A percentile compares a stretch with the other conserved stretches of the same genome.
These are phyloP conservation scores for Penicillium manginii DNA, from an alignment of 495 filamentous ascomycete species.

Conservation along the genomic window DNA sequence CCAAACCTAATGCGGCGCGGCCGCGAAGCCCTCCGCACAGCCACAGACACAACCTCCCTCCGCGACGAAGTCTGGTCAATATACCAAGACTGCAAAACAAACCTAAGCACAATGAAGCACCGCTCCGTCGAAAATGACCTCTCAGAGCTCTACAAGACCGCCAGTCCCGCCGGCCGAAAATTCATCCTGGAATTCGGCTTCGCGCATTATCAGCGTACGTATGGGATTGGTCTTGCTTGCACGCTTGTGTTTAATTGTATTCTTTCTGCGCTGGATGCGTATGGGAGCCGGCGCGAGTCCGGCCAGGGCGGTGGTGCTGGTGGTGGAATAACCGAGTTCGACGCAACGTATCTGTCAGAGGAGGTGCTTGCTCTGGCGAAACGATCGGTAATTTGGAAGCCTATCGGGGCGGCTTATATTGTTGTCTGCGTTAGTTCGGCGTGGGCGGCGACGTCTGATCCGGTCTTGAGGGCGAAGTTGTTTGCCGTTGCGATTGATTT, in stretches of 20 bases:
- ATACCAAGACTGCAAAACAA: slow-evolving; percentile 31
- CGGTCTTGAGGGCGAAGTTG: slow-evolving; percentile 16
- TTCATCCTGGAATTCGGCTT: slow-evolving; percentile 18
- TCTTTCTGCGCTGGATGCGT: slow-evolving; percentile 24
- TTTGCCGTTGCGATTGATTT: slow-evolving; percentile 30
- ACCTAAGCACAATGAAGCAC: slow-evolving; percentile 20
- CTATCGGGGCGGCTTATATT: slow-evolving; percentile 40
- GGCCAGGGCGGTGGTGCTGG: not conserved
- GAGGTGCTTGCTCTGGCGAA: slow-evolving; percentile 37
- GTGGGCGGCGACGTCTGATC: slow-evolving; percentile 32
- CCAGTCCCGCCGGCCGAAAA: not conserved
- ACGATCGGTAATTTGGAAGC: slow-evolving; percentile 29
- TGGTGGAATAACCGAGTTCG: slow-evolving; percentile 6
- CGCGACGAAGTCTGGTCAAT: slow-evolving; percentile 27
- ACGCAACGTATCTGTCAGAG: slow-evolving; percentile 29
- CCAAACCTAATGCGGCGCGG: slow-evolving; percentile 34
- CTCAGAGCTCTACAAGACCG: slow-evolving; percentile 2
- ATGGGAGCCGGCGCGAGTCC: no score
- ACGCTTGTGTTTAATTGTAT: slow-evolving; percentile 40
- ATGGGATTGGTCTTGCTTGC: slow-evolving; percentile 38
- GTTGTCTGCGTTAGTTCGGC: slow-evolving; percentile 32
- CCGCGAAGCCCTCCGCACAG: slow-evolving; percentile 12
- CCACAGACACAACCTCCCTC: slow-evolving; percentile 14
- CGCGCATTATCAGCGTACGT: slow-evolving; percentile 38
- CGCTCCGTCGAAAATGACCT: slow-evolving; percentile 14